phyloP scores from a whole-genome alignment of 116 monocot genomes.

The Dioscorea cayenensis region DNA sequence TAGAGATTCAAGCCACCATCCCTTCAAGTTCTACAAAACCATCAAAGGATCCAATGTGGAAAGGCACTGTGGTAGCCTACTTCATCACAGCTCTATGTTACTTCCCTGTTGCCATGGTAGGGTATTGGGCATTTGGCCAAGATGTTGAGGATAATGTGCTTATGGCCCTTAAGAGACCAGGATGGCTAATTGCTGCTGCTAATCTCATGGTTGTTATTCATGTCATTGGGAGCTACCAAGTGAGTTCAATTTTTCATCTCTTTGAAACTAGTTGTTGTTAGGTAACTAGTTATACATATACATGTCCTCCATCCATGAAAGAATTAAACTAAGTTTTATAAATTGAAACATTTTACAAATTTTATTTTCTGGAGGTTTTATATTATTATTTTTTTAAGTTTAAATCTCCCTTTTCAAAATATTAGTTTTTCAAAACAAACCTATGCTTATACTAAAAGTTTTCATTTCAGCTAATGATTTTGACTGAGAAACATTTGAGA shows the following conservation, averaged over 20 bases:
- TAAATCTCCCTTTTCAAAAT: no score
- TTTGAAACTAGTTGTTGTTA: not conserved
- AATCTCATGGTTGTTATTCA: conserved; percentile 32
- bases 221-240: conserved; percentile 31
- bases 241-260: not conserved
- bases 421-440: no score
- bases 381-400: no score
- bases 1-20: conserved; percentile 35
- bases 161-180: conserved; percentile 18
- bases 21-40: conserved; percentile 28
- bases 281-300: no score
- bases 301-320: not conserved
- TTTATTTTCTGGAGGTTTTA: no score
- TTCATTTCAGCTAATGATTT: no score
- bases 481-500: no score
- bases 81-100: conserved; percentile 33
- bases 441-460: no score
- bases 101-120: conserved; percentile 32
- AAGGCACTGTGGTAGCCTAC: conserved; percentile 27
- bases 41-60: conserved; percentile 29
- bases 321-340: not conserved
- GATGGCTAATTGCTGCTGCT: conserved; percentile 31
- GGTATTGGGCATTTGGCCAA: conserved; percentile 33
- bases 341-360: no score
- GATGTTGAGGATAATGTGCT: conserved; percentile 31